These are phyloP conservation scores for Phytophthora kernoviae DNA, from an alignment of 352 stramenopile species.

Conservation along the genomic window DNA sequence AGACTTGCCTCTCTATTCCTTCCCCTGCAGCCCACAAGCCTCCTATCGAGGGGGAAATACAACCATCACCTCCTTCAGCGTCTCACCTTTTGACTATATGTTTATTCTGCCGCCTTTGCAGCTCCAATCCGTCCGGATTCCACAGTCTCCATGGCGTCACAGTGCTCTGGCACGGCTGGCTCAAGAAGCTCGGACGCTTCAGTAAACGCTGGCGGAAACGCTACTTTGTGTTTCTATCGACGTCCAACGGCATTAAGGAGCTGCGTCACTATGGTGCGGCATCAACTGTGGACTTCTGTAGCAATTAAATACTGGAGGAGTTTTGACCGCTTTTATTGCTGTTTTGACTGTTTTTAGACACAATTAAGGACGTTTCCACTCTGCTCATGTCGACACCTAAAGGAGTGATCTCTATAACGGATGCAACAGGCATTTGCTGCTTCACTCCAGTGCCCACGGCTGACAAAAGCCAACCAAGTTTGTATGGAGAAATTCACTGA, in stretches of 20 bases:
- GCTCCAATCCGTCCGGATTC: constrained; percentile 57
- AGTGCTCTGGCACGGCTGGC: constrained; percentile 85
- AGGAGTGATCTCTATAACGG: constrained; percentile 70
- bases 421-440: constrained; percentile 80
- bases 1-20: constrained; percentile 6
- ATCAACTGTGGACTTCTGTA: neutral
- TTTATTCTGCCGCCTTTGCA: constrained; percentile 17
- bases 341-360: constrained; percentile 31
- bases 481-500: constrained; percentile 53
- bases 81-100: constrained; percentile 8
- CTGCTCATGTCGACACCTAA: constrained; percentile 75
- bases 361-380: constrained; percentile 58
- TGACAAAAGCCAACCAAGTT: constrained; percentile 62
- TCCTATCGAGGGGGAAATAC: neutral
- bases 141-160: constrained; percentile 57
- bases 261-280: constrained; percentile 71
- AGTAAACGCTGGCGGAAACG: constrained; percentile 80
- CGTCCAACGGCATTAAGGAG: constrained; percentile 66
- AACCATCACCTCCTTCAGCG: neutral
- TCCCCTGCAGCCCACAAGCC: neutral
- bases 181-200: constrained; percentile 85
- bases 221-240: constrained; percentile 84
- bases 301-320: neutral
- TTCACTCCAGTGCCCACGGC: constrained; percentile 51
- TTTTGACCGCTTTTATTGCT: neutral